Conservation (phyloP, 495 filamentous ascomycete genomes). For the Lineolata rhizophorae region DNA sequence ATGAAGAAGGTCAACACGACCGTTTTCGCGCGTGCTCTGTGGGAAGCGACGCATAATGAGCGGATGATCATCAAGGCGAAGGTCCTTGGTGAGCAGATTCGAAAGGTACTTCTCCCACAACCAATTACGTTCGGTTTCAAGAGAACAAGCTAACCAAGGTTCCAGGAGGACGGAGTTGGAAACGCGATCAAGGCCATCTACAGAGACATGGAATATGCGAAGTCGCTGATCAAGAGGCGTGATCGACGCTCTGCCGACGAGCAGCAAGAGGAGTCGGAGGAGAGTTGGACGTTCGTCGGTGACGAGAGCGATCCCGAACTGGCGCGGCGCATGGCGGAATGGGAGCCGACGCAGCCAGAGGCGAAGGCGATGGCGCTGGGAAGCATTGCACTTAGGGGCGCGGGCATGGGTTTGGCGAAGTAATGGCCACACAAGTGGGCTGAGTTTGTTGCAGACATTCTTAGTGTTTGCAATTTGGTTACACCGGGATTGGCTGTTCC, state of each 20-base stretch:
- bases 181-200: slow-evolving; percentile 85
- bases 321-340: too few species aligned
- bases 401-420: too few species aligned
- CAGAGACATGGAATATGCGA: slow-evolving; percentile 90
- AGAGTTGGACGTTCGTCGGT: slow-evolving; percentile 56
- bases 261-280: slow-evolving; percentile 31
- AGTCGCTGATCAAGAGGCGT: slow-evolving; percentile 51
- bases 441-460: too few species aligned
- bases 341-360: too few species aligned
- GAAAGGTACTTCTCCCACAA: slow-evolving; percentile 36
- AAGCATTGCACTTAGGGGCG: too few species aligned
- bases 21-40: slow-evolving; percentile 66
- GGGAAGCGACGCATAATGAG: slow-evolving; percentile 73
- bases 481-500: too few species aligned
- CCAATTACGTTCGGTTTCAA: slow-evolving; percentile 1
- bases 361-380: too few species aligned
- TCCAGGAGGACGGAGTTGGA: slow-evolving; percentile 69
- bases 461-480: too few species aligned
- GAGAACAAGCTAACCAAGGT: not conserved
- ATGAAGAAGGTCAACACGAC: slow-evolving; percentile 73
- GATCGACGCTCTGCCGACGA: slow-evolving; percentile 18
- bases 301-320: slow-evolving; percentile 29
- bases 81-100: slow-evolving; percentile 64
- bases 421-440: too few species aligned
- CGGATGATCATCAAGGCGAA: slow-evolving; percentile 75